Evolutionary conservation across 441 rosid genomes (phyloP).

Genomic region (Adansonia madagascariensis): DNA sequence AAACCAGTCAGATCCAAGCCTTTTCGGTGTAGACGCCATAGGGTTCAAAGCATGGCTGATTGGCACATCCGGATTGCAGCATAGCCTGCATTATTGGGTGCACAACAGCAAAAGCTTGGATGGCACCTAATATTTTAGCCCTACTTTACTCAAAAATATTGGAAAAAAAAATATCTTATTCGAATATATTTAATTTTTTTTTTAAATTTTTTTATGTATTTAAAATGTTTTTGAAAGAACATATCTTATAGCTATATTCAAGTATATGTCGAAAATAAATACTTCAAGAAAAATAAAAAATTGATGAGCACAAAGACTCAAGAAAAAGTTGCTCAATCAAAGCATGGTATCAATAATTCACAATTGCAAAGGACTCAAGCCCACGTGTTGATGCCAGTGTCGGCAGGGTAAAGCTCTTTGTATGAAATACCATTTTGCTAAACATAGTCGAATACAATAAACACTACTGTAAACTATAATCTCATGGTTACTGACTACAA

Average conservation of each 20-base stretch:
- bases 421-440: slow-evolving; percentile 7
- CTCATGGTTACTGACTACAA: not conserved
- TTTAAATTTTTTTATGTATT: no score
- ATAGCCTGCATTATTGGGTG: slow-evolving; percentile 4
- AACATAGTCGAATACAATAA: not conserved
- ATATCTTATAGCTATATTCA: no score
- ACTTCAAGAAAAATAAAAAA: no score
- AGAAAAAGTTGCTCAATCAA: not conserved
- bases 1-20: not conserved
- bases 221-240: no score
- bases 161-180: no score
- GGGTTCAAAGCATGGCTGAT: not conserved
- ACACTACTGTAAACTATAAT: not conserved
- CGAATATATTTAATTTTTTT: no score
- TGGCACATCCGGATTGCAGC: not conserved
- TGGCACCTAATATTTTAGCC: not conserved
- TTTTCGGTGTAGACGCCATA: not conserved
- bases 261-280: no score
- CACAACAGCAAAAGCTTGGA: not conserved
- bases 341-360: slow-evolving; percentile 16
- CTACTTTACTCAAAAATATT: no score
- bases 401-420: not conserved
- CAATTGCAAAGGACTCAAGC: not conserved
- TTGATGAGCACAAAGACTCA: not conserved
- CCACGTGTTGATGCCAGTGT: slow-evolving; percentile 13